Evolutionary conservation across 2,329 filamentous ascomycete species (phyloP), one percentile per base, ranked within the genome.

Genomic region (Hypoxylon sp.): DNA sequence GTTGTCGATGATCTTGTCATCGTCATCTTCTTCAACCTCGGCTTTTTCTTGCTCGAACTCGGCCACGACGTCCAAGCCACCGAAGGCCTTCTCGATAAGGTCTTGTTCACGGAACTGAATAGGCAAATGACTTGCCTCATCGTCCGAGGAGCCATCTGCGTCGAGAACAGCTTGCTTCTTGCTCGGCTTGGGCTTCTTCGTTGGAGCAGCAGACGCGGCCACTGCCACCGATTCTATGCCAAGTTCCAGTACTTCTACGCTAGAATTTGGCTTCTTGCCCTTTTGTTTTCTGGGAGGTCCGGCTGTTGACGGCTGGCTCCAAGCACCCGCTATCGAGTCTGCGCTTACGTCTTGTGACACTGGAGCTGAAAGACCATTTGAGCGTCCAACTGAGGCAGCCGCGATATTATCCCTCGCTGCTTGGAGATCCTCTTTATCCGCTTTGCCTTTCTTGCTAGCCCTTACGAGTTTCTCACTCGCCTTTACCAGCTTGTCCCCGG

Each of bases 41-140:
- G 84, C 85, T 81, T 98, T 98, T 76, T 98, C 94, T 37, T 85
- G 85, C 61, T 88, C 87, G 75, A 98, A 99, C 39, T 94, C 90
- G 47, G 87, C 87, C 7, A 91, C 88, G 1, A 96, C 92, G 76
- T 97, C 92, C 73, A 94, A 88, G 43, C 93, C 94, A 1, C 94
- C 95, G 78, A 99, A 97, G 3, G 93, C 94, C 70, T 89, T 87
- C 68, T 91, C 90, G 61, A 97, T 90, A 63, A 97, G 87, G 39
- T 90, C 88, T 69, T 86, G 83, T 72, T 90, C 87, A 52, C 83
- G 83, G 71, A 89, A 84, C 21, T 85, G 84, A 56, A 90, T 81
- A 1, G 87, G 87, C 1, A 88, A 79, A 68, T 86, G 83, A 51
- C 82, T 76, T 19, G 83, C 81, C 12, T 82, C 81, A 66, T 81